These are phyloP conservation scores for Puya raimondii DNA, from an alignment of 176 grass and related monocot genomes.

Conservation along the genomic window DNA sequence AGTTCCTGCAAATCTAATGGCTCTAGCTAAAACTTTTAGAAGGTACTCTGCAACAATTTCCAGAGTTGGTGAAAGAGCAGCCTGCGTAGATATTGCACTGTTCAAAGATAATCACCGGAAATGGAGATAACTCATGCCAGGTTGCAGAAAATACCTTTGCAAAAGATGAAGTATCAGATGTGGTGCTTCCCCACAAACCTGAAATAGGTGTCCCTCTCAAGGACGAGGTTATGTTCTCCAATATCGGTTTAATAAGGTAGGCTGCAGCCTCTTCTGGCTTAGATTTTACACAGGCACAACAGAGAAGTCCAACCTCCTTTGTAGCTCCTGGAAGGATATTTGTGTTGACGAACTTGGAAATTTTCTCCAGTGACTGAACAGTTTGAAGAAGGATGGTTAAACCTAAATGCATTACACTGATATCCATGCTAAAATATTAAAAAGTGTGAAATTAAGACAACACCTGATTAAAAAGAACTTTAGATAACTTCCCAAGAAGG, in stretches of 20 bases:
- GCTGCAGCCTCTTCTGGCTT: slow-evolving; percentile 60
- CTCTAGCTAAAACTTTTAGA: slow-evolving; percentile 84
- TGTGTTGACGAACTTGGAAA: slow-evolving; percentile 85
- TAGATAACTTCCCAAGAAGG: slow-evolving; percentile 80
- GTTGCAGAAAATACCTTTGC: slow-evolving; percentile 56
- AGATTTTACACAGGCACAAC: slow-evolving; percentile 83
- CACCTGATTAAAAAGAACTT: slow-evolving; percentile 81
- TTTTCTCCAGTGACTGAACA: slow-evolving; percentile 75
- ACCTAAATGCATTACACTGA: slow-evolving; percentile 5
- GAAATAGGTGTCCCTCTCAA: slow-evolving; percentile 67
- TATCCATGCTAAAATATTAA: slow-evolving; percentile 1
- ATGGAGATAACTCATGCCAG: slow-evolving; percentile 3
- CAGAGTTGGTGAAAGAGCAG: slow-evolving; percentile 79
- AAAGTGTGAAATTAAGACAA: slow-evolving; percentile 7
- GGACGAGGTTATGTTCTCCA: slow-evolving; percentile 59
- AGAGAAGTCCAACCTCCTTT: slow-evolving; percentile 88
- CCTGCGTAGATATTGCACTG: slow-evolving; percentile 37
- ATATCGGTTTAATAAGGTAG: slow-evolving; percentile 73
- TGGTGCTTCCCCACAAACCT: slow-evolving; percentile 55
- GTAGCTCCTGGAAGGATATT: slow-evolving; percentile 93
- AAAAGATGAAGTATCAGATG: slow-evolving; percentile 26
- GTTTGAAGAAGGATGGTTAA: slow-evolving; percentile 20
- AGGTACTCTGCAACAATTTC: slow-evolving; percentile 83
- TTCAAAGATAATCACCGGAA: slow-evolving; percentile 5
- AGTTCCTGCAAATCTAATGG: slow-evolving; percentile 76